phyloP scores from a whole-genome alignment of 192 early-diverging fungal genomes.

The Coemansia erecta region DNA sequence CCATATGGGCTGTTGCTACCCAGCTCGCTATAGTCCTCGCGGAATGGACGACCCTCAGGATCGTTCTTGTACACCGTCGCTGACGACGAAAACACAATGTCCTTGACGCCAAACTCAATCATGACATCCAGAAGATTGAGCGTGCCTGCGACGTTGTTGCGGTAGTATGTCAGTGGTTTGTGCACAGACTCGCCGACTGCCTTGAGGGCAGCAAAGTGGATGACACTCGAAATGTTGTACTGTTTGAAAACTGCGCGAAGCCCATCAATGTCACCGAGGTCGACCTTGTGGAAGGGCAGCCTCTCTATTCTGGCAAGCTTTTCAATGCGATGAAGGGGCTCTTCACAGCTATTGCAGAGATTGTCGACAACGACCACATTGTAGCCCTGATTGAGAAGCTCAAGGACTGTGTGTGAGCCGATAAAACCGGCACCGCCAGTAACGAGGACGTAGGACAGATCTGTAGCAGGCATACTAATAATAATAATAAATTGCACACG shows the following conservation, averaged over 20 bases:
- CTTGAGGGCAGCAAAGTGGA: conserved; percentile 89
- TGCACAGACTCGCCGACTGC: conserved; percentile 78
- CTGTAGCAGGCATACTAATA: conserved; percentile 18
- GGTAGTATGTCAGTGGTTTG: conserved; percentile 86
- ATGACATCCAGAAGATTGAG: conserved; percentile 81
- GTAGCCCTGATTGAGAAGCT: conserved; percentile 70
- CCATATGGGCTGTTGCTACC: conserved; percentile 93
- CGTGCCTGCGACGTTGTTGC: conserved; percentile 91
- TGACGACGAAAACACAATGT: conserved; percentile 93
- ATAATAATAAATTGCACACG: too few species aligned
- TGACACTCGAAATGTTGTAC: conserved; percentile 65
- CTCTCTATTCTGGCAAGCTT: conserved; percentile 55
- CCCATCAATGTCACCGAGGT: conserved; percentile 68
- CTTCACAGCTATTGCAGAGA: conserved; percentile 76
- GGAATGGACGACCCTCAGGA: conserved; percentile 51
- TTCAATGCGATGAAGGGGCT: conserved; percentile 67
- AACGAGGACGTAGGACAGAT: conserved; percentile 52
- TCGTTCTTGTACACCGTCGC: conserved; percentile 83
- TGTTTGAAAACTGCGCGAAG: conserved; percentile 71
- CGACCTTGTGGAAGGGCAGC: conserved; percentile 72
- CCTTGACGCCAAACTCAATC: conserved; percentile 75
- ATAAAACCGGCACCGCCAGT: conserved; percentile 88
- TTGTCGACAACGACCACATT: conserved; percentile 92
- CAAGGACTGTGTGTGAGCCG: conserved; percentile 90
- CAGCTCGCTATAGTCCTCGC: conserved; percentile 56